Conservation (phyloP, 768 basidiomycete genomes). For the Psilocybe sp. region DNA sequence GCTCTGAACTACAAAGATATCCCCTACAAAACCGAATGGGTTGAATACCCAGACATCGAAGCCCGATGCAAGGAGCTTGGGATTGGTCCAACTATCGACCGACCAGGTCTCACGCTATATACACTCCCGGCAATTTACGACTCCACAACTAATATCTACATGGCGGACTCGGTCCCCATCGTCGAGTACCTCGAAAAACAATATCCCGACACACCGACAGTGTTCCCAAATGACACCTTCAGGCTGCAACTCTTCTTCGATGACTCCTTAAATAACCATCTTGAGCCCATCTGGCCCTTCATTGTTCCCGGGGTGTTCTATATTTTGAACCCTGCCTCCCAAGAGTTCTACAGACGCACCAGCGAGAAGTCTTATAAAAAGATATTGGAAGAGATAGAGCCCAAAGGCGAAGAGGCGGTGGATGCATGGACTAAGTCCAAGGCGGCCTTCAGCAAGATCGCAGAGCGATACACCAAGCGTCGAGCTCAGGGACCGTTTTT, state of each 20-base stretch:
- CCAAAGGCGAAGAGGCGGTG: conserved; percentile 16
- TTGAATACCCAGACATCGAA: conserved; percentile 51
- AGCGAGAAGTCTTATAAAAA: conserved; percentile 16
- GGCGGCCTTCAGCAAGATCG: conserved; percentile 15
- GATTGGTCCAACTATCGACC: conserved; percentile 20
- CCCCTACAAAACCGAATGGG: conserved; percentile 43
- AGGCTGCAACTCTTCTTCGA: conserved; percentile 13
- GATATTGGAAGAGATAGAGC: conserved; percentile 18
- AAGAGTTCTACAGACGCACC: conserved; percentile 16
- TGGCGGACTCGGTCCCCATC: conserved; percentile 45
- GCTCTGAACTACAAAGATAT: conserved; percentile 32
- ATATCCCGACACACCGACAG: conserved; percentile 39
- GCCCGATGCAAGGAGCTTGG: conserved; percentile 30
- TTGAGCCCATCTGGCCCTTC: conserved; percentile 4
- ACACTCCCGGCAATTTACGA: conserved; percentile 51
- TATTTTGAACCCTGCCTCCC: conserved; percentile 11
- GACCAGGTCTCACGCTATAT: conserved; percentile 25
- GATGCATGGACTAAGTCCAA: conserved; percentile 21
- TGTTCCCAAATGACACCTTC: conserved; percentile 27
- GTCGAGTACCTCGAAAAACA: conserved; percentile 48
- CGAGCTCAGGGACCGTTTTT: conserved; percentile 18
- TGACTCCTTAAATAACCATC: not conserved
- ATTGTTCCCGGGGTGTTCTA: conserved; percentile 6
- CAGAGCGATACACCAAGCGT: conserved; percentile 20
- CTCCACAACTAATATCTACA: conserved; percentile 30